phyloP scores from a whole-genome alignment of 176 grass and related monocot species.

The Eleusine indica region DNA sequence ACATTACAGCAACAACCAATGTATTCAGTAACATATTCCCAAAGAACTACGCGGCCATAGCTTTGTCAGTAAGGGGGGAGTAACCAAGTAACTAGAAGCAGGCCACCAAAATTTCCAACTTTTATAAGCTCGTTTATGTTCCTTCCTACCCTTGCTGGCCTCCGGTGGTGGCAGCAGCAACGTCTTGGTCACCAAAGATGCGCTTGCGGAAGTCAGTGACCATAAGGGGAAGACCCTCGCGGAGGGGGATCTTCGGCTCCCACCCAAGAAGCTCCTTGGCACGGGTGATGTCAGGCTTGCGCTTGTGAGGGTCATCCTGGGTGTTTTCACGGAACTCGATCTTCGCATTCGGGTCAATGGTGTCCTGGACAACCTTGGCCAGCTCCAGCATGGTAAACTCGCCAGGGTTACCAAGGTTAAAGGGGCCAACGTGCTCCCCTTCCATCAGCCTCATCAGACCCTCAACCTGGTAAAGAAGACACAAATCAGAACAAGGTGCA shows the following conservation, averaged over 20 bases:
- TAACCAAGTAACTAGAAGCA: constrained; percentile 52
- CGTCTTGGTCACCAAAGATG: constrained; percentile 68
- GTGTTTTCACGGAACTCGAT: constrained; percentile 93
- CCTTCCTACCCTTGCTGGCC: constrained; percentile 47
- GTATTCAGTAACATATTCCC: constrained; percentile 40
- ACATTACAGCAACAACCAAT: constrained; percentile 48
- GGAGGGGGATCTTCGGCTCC: constrained; percentile 83
- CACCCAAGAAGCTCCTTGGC: constrained; percentile 81
- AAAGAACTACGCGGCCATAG: constrained; percentile 39
- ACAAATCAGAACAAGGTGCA: constrained; percentile 36
- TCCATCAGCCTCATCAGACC: constrained; percentile 94
- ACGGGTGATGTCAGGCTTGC: constrained; percentile 82
- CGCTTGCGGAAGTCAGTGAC: constrained; percentile 85
- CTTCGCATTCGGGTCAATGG: constrained; percentile 72
- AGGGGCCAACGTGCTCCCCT: constrained; percentile 82
- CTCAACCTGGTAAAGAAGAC: constrained; percentile 65
- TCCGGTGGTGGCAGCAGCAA: not conserved
- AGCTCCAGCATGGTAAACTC: constrained; percentile 98
- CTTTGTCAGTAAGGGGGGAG: constrained; percentile 47
- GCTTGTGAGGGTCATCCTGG: constrained; percentile 90
- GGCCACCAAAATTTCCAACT: constrained; percentile 53
- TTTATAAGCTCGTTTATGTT: not conserved
- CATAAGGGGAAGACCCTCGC: constrained; percentile 82
- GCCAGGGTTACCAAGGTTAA: constrained; percentile 95
- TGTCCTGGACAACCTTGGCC: constrained; percentile 92